Percentiles rank a stretch among this genome's conserved stretches.
Conservation (phyloP, 148 eudicot genomes). For the Rhododendron griersonianum region DNA sequence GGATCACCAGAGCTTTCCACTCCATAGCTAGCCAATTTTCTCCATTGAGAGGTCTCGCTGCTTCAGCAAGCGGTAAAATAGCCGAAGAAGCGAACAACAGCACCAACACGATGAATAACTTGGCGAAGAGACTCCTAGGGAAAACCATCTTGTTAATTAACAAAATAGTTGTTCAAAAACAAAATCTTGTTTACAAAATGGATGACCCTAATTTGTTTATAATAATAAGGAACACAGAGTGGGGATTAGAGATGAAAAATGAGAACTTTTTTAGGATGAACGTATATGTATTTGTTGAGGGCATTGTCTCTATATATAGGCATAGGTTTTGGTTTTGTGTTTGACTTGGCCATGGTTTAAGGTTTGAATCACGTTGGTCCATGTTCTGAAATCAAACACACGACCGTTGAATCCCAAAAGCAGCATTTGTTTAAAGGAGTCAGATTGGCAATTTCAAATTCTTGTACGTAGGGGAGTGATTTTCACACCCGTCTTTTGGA, state of each 20-base stretch:
- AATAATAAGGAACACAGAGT: neutral
- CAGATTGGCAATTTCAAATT: neutral
- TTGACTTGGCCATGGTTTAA: neutral
- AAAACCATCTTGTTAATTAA: neutral
- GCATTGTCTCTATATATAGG: neutral
- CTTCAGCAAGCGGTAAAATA: neutral
- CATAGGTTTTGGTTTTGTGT: neutral
- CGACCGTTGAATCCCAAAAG: too few relatives aligned
- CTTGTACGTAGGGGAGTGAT: too few relatives aligned
- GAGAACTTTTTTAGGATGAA: neutral
- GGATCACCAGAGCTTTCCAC: neutral
- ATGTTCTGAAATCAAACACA: neutral
- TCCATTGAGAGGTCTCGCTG: constrained; percentile 7
- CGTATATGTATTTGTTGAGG: neutral
- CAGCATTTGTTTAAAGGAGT: neutral
- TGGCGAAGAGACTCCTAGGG: neutral
- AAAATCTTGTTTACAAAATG: too few relatives aligned
- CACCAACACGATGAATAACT: neutral
- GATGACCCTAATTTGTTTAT: neutral
- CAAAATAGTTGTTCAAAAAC: too few relatives aligned
- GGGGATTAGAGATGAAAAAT: neutral
- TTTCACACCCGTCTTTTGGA: too few relatives aligned
- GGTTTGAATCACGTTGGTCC: neutral
- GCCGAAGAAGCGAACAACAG: neutral
- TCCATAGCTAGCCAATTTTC: neutral